phyloP scores from a whole-genome alignment of 2,329 filamentous ascomycete genomes.

The Scedosporium aurantiacum region DNA sequence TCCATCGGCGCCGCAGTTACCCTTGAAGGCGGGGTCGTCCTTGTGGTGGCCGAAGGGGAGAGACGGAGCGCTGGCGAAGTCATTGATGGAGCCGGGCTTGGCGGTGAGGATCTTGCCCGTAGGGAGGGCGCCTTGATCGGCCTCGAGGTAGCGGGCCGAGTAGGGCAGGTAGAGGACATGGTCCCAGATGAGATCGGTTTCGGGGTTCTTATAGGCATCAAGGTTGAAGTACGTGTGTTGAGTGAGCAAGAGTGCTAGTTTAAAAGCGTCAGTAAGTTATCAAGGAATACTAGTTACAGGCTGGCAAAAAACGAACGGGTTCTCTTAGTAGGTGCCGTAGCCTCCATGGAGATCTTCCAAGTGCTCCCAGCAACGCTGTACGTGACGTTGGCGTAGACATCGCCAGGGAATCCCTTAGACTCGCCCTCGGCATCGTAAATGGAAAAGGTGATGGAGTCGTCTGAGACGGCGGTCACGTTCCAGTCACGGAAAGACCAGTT shows the following conservation, averaged over 20 bases:
- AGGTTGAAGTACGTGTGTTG: slow-evolving; percentile 62
- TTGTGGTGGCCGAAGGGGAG: slow-evolving; percentile 50
- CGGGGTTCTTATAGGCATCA: slow-evolving; percentile 50
- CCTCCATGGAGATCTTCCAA: slow-evolving; percentile 51
- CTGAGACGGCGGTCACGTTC: slow-evolving; percentile 43
- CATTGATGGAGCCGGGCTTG: slow-evolving; percentile 44
- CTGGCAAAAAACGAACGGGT: slow-evolving; percentile 23
- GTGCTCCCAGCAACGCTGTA: slow-evolving; percentile 47
- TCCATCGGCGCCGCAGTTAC: slow-evolving; percentile 51
- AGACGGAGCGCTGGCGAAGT: slow-evolving; percentile 54
- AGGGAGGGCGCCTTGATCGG: slow-evolving; percentile 45
- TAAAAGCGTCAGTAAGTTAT: neutral
- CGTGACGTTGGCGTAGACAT: slow-evolving; percentile 49
- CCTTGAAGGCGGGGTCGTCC: slow-evolving; percentile 40
- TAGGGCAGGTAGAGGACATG: slow-evolving; percentile 54
- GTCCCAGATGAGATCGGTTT: slow-evolving; percentile 44
- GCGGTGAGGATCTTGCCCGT: slow-evolving; percentile 51
- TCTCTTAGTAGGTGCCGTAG: slow-evolving; percentile 37
- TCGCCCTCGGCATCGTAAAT: slow-evolving; percentile 48
- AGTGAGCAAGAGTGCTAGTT: slow-evolving; percentile 46
- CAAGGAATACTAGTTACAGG: slow-evolving; percentile 7
- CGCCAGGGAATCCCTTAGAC: slow-evolving; percentile 49
- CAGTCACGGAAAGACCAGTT: slow-evolving; percentile 55
- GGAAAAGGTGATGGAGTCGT: slow-evolving; percentile 53
- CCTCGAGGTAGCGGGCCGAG: slow-evolving; percentile 45